Evolutionary conservation across 2,329 filamentous ascomycete species (phyloP), one percentile per base, ranked within the genome.

Genomic region (Aspergillus oerlinghausenensis): DNA sequence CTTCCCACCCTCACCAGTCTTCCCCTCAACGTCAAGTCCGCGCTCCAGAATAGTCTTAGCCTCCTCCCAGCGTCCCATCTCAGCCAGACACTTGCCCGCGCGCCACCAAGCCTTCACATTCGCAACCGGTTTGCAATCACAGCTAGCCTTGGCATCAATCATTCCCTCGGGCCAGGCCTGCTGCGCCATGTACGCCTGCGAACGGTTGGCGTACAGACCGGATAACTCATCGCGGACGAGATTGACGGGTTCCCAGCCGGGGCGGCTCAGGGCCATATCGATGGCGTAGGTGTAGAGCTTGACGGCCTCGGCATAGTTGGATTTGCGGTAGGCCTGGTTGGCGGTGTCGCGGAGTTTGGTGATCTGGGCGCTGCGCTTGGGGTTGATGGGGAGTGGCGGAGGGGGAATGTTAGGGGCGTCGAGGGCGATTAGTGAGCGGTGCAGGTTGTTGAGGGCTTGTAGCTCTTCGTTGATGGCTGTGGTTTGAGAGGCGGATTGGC

Each of bases 21-120:
- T 85, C 11, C 88, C 88, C 77, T 96, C 92, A 71, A 92, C 86
- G 79, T 96, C 93, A 56, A 96, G 74, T 0, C 85, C 92, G 69
- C 84, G 82, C 63, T 82, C 82, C 43, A 96, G 82, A 85, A 92
- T 95, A 61, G 87, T 85, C 66, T 80, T 80, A 1, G 92, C 92
- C 83, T 97, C 93, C 55, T 89, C 86, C 68, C 90, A 77, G 59
- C 93, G 76, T 1, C 89, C 88, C 94, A 97, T 97, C 84, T 99
- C 94, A 63, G 88, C 76, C 70, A 97, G 75, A 70, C 91, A 95
- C 77, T 86, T 86, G 9, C 90, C 94, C 60, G 90, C 81, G 60
- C 94, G 82, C 88, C 91, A 97, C 91, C 93, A 97, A 0, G 87
- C 92, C 84, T 97, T 97, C 1, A 90, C 86, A 73, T 99, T 97